Evolutionary conservation across 2,329 filamentous ascomycete species (phyloP).

Genomic region (Bipolaris gigantea): DNA sequence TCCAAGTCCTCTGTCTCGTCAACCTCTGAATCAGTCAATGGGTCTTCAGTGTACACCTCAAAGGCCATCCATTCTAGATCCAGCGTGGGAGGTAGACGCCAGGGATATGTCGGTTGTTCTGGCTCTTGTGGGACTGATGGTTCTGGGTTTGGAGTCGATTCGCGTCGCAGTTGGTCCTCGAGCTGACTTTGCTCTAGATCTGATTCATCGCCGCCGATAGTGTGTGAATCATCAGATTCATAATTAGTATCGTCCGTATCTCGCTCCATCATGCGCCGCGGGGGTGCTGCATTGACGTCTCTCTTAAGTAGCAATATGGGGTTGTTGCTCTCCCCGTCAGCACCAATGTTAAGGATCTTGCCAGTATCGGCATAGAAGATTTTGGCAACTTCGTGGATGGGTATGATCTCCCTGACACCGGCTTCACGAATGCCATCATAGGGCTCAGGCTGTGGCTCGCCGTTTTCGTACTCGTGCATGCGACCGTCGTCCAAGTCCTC

Average conservation of each 20-base stretch:
- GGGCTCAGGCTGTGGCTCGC: slow-evolving; percentile 56
- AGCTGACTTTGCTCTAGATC: slow-evolving; percentile 50
- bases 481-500: slow-evolving; percentile 78
- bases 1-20: slow-evolving; percentile 37
- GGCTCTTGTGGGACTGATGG: slow-evolving; percentile 6
- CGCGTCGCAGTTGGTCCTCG: slow-evolving; percentile 50
- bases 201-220: slow-evolving; percentile 32
- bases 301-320: slow-evolving; percentile 75
- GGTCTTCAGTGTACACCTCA: slow-evolving; percentile 73
- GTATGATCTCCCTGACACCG: slow-evolving; percentile 67
- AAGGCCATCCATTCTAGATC: slow-evolving; percentile 92
- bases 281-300: slow-evolving; percentile 65
- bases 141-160: slow-evolving; percentile 39
- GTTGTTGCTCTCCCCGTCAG: slow-evolving; percentile 68
- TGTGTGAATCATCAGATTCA: slow-evolving; percentile 45
- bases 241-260: slow-evolving; percentile 29
- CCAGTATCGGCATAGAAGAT: slow-evolving; percentile 93
- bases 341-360: slow-evolving; percentile 81
- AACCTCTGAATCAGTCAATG: slow-evolving; percentile 59
- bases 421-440: slow-evolving; percentile 65
- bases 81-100: slow-evolving; percentile 70
- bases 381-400: slow-evolving; percentile 77
- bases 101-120: slow-evolving; percentile 45
- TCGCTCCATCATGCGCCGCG: slow-evolving; percentile 59
- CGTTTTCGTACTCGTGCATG: slow-evolving; percentile 67